phyloP scores from a whole-genome alignment of 2,329 filamentous ascomycete species.

The Aspergillus aculeatus region DNA sequence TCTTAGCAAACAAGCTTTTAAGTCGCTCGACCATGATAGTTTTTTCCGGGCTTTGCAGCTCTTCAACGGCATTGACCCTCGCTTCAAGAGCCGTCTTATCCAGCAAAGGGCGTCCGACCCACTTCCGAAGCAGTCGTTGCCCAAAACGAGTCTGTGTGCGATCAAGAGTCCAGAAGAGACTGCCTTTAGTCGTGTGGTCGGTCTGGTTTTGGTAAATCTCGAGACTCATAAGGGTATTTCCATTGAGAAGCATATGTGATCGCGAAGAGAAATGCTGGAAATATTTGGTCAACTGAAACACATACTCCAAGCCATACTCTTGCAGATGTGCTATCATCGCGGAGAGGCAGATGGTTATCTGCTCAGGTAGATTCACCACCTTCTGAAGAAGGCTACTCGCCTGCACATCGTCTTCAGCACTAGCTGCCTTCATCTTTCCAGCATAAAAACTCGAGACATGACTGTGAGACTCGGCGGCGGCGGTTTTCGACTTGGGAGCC shows the following conservation, averaged over 20 bases:
- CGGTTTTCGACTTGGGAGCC: constrained; percentile 71
- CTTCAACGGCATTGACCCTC: constrained; percentile 79
- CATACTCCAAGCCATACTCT: constrained; percentile 90
- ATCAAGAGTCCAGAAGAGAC: constrained; percentile 92
- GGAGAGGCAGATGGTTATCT: constrained; percentile 87
- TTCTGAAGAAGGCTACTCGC: constrained; percentile 74
- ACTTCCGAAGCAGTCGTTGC: constrained; percentile 82
- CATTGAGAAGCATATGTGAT: constrained; percentile 93
- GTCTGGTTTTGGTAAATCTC: constrained; percentile 96
- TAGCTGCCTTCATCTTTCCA: constrained; percentile 68
- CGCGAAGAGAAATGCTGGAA: constrained; percentile 93
- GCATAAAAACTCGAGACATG: constrained; percentile 94
- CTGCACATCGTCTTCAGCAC: constrained; percentile 53
- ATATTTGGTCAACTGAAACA: constrained; percentile 94
- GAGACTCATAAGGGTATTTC: constrained; percentile 87
- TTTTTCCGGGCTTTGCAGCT: constrained; percentile 69
- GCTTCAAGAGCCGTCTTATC: constrained; percentile 72
- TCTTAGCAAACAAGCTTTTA: constrained; percentile 66
- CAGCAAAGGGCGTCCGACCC: constrained; percentile 88
- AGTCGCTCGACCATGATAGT: constrained; percentile 70
- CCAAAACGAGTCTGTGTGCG: constrained; percentile 89
- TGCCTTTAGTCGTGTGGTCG: constrained; percentile 79
- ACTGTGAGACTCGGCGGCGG: constrained; percentile 79
- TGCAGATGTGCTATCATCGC: constrained; percentile 93
- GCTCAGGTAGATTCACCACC: constrained; percentile 78